Evolutionary conservation across 805 yeast genomes (phyloP), one percentile per base, ranked within the genome.

Genomic region (Pichia ethanolica): DNA sequence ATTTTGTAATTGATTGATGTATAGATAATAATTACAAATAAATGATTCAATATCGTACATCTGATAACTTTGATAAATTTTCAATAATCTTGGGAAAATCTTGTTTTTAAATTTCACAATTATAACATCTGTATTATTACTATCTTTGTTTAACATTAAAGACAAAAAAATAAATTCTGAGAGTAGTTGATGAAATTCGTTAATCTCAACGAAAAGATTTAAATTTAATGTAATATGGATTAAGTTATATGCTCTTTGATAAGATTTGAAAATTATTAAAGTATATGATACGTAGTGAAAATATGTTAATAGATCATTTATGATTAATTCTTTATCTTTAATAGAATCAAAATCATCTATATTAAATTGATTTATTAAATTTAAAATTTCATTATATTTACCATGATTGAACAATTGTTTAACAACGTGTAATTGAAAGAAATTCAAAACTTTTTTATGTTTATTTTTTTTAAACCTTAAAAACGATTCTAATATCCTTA

Each of bases 251-350:
- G 66, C 59, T n/a, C 52, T 51, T 13, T n/a, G 12, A 40, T 54
- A 59, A 4, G 46, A n/a, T 7, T 46, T 41, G 13, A 45, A 26
- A 40, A 56, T 51, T 32, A 57, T 53, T n/a, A 60, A 46, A 1
- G 65, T 50, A 27, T 48, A 52, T 13, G 56, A 53, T 7, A 61
- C 8, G 2, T 47, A 35, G 32, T 52, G 54, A 44, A 57, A 61
- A 39, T 60, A 59, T 1, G 35, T 27, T 6, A 56, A 51, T 5
- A 64, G 27, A 26, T 49, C 40, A 8, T 35, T 20, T 33, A 46
- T 51, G 5, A 44, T 39, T 10, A 60, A 20, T 2, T 47, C 20
- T 13, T 27, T 28, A 34, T 45, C 45, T 2, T 4, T 1, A 10
- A 39, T 35, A 0, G 55, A 37, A 46, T 59, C 61, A 38, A 64